These are phyloP conservation scores for Aspergillus cavernicola DNA, from an alignment of 495 filamentous ascomycete species.

Conservation along the genomic window DNA sequence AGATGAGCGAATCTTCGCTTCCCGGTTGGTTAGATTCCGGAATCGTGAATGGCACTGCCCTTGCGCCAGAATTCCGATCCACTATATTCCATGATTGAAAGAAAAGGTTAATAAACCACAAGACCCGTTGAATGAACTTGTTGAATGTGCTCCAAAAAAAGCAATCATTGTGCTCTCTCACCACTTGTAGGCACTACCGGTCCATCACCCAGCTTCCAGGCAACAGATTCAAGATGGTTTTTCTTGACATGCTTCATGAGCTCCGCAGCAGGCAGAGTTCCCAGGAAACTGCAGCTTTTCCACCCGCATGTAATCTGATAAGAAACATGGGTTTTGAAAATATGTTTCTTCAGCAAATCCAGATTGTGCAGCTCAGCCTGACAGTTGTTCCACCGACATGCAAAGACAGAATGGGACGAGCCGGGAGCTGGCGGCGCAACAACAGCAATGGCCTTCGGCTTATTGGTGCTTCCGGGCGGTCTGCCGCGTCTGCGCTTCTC, in stretches of 20 bases:
- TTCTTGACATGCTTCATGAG: constrained; percentile 61
- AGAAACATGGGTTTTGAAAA: constrained; percentile 52
- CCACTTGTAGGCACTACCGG: constrained; percentile 45
- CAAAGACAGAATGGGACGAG: constrained; percentile 46
- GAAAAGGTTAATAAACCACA: constrained; percentile 19
- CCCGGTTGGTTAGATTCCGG: constrained; percentile 20
- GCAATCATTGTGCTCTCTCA: constrained; percentile 36
- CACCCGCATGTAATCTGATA: constrained; percentile 33
- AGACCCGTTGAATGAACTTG: constrained; percentile 5
- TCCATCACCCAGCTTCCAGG: constrained; percentile 67
- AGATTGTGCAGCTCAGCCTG: constrained; percentile 71
- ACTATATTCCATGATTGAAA: constrained; percentile 12
- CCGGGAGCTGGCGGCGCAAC: neutral
- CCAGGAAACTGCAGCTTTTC: constrained; percentile 25
- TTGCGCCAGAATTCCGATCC: constrained; percentile 7
- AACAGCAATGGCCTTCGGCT: constrained; percentile 12
- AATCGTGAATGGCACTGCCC: constrained; percentile 18
- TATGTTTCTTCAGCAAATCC: constrained; percentile 63
- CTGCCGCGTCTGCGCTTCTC: constrained; percentile 20
- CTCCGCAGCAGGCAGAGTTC: constrained; percentile 26
- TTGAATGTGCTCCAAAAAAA: constrained; percentile 10
- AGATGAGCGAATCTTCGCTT: constrained; percentile 29
- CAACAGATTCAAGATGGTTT: constrained; percentile 54
- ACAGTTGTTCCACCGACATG: constrained; percentile 64
- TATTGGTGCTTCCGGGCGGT: constrained; percentile 11